Conservation (phyloP, 2,329 filamentous ascomycete species). For the Curvularia spicifera region DNA sequence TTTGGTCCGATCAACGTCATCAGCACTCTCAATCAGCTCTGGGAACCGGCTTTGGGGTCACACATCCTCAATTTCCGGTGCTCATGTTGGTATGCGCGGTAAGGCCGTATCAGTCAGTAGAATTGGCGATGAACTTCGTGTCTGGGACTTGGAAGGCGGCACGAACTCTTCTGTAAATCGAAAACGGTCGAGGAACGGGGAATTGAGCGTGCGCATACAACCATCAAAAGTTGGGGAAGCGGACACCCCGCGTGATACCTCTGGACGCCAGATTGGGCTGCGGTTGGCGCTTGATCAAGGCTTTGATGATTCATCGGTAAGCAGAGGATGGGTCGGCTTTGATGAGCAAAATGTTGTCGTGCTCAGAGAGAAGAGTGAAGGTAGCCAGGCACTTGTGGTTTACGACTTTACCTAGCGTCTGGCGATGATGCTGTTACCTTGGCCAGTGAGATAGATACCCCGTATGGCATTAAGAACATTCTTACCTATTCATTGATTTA, state of each 20-base stretch:
- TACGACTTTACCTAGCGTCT: constrained; percentile 78
- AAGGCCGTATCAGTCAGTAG: constrained; percentile 90
- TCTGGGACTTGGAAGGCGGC: constrained; percentile 88
- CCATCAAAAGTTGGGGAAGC: constrained; percentile 44
- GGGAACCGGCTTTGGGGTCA: constrained; percentile 87
- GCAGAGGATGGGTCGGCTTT: constrained; percentile 77
- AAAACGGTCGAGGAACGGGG: constrained; percentile 52
- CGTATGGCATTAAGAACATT: not conserved
- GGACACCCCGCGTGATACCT: constrained; percentile 28
- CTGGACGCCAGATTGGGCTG: constrained; percentile 39
- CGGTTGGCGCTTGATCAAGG: constrained; percentile 45
- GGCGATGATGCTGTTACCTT: not conserved
- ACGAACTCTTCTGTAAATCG: constrained; percentile 55
- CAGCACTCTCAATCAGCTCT: constrained; percentile 69
- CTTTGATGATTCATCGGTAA: constrained; percentile 52
- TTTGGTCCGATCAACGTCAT: constrained; percentile 75
- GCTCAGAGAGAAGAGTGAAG: constrained; percentile 71
- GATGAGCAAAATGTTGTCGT: constrained; percentile 93
- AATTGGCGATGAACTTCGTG: constrained; percentile 70
- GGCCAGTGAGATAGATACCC: constrained; percentile 5
- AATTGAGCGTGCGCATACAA: constrained; percentile 62
- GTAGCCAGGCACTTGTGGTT: constrained; percentile 75
- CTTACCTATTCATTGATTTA: not conserved
- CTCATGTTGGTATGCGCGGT: constrained; percentile 81
- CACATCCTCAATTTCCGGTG: constrained; percentile 85